phyloP scores from a whole-genome alignment of 1,139 yeast species.

The Candida gigantensis region DNA sequence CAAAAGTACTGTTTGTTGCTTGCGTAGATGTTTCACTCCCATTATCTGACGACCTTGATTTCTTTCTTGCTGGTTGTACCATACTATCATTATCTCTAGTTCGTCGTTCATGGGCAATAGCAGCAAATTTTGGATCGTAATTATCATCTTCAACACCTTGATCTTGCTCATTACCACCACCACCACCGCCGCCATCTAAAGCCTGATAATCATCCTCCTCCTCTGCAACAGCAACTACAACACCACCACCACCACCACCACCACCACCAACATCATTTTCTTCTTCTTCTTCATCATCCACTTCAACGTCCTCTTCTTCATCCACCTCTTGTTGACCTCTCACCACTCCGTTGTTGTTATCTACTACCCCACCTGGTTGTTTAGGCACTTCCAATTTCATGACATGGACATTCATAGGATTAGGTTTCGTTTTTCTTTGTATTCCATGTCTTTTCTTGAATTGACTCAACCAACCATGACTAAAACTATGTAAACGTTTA shows the following conservation, averaged over 20 bases:
- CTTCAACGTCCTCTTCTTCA: neutral
- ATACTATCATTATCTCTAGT: too few relatives aligned
- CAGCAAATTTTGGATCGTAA: slow-evolving; percentile 9
- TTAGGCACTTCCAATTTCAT: too few relatives aligned
- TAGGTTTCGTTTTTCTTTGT: slow-evolving; percentile 29
- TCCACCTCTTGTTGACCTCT: neutral
- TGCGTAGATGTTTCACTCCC: slow-evolving; percentile 18
- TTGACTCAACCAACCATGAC: slow-evolving; percentile 64
- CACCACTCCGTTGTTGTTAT: too few relatives aligned
- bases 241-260: neutral
- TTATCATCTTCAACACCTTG: slow-evolving; percentile 2
- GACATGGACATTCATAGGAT: too few relatives aligned
- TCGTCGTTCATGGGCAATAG: slow-evolving; percentile 4
- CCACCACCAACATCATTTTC: neutral
- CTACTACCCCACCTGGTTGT: too few relatives aligned
- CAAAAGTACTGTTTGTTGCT: slow-evolving; percentile 13
- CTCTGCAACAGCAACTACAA: too few relatives aligned
- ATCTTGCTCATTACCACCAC: neutral
- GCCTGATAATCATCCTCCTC: neutral
- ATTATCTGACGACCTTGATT: slow-evolving; percentile 8
- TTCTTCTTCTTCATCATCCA: neutral
- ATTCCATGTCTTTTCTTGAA: slow-evolving; percentile 61
- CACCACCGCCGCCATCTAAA: neutral
- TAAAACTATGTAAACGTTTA: slow-evolving; percentile 51
- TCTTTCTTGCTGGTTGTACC: slow-evolving; percentile 14